phyloP scores from a whole-genome alignment of 441 rosid species.

The Rhodomyrtus psidioides region DNA sequence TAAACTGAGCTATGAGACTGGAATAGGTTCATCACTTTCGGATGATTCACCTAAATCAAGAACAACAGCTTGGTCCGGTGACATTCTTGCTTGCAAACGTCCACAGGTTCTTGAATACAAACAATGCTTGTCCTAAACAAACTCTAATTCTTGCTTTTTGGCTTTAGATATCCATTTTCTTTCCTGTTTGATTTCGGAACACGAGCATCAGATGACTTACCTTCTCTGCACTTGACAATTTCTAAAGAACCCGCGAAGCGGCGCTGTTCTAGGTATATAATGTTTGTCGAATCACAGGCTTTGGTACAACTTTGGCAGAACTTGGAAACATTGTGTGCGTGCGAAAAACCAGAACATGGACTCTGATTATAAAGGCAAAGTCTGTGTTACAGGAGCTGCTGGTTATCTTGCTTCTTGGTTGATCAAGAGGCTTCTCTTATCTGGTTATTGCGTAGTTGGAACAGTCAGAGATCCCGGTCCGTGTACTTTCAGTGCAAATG shows the following conservation, averaged over 20 bases:
- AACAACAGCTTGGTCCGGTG: not conserved
- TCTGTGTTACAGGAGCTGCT: constrained; percentile 79
- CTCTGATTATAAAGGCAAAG: constrained; percentile 26
- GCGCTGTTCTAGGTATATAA: not conserved
- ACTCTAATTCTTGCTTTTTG: not conserved
- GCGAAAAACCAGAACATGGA: not conserved
- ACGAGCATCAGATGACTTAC: not conserved
- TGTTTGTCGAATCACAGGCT: not conserved
- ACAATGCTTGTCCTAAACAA: not conserved
- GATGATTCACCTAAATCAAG: not conserved
- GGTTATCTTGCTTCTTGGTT: constrained; percentile 90
- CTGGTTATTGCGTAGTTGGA: constrained; percentile 71
- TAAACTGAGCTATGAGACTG: not conserved
- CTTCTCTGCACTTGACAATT: not conserved
- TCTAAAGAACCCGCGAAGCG: not conserved
- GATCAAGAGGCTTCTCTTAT: constrained; percentile 61
- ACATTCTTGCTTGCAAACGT: not conserved
- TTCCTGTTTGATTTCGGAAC: not conserved
- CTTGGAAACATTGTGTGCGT: not conserved
- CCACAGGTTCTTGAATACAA: not conserved
- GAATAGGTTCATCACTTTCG: not conserved
- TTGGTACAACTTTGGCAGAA: not conserved
- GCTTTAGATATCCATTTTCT: not conserved
- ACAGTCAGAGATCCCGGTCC: constrained; percentile 81
- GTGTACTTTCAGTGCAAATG: not conserved